phyloP scores from a whole-genome alignment of 495 filamentous ascomycete species.

The Thermothielavioides terrestris region DNA sequence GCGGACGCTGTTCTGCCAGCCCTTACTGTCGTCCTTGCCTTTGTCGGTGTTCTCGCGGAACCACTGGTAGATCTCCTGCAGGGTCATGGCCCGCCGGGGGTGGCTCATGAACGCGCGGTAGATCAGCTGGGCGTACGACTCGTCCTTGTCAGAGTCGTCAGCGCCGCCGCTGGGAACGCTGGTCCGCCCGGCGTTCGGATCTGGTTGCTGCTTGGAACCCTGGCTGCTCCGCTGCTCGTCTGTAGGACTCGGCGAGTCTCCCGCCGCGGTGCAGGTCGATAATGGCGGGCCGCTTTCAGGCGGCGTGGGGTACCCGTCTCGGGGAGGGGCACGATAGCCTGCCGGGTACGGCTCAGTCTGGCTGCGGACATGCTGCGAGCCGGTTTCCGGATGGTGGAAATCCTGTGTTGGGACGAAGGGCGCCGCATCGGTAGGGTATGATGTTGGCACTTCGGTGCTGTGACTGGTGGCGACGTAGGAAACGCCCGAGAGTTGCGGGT shows the following conservation, averaged over 20 bases:
- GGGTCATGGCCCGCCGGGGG: slow-evolving; percentile 56
- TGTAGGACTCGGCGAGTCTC: slow-evolving; percentile 5
- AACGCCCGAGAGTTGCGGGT: slow-evolving; percentile 3
- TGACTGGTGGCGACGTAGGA: neutral
- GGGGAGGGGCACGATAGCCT: slow-evolving; percentile 1
- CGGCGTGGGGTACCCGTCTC: slow-evolving; percentile 1
- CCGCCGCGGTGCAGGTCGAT: slow-evolving; percentile 21
- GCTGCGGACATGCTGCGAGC: slow-evolving; percentile 1
- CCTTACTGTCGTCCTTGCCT: slow-evolving; percentile 54
- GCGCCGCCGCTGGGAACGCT: too few relatives aligned
- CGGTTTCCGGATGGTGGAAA: slow-evolving; percentile 7
- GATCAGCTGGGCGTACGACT: slow-evolving; percentile 80
- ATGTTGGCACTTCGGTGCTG: slow-evolving; percentile 2
- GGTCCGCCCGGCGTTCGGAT: slow-evolving; percentile 6
- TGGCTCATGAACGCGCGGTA: slow-evolving; percentile 61
- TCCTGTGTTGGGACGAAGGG: slow-evolving; percentile 2
- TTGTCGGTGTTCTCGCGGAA: slow-evolving; percentile 76
- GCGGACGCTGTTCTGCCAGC: slow-evolving; percentile 95
- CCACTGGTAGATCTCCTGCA: slow-evolving; percentile 88
- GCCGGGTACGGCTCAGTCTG: slow-evolving; percentile 13
- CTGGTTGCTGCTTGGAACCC: neutral
- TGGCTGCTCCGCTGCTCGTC: neutral
- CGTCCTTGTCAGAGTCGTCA: slow-evolving; percentile 23
- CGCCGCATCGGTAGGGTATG: slow-evolving; percentile 1
- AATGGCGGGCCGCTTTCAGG: slow-evolving; percentile 8